A percentile compares a stretch with the other conserved stretches of the same genome.
These are phyloP conservation scores for Hondaea fermentalgiana DNA, from an alignment of 108 stramenopile species.

Conservation along the genomic window DNA sequence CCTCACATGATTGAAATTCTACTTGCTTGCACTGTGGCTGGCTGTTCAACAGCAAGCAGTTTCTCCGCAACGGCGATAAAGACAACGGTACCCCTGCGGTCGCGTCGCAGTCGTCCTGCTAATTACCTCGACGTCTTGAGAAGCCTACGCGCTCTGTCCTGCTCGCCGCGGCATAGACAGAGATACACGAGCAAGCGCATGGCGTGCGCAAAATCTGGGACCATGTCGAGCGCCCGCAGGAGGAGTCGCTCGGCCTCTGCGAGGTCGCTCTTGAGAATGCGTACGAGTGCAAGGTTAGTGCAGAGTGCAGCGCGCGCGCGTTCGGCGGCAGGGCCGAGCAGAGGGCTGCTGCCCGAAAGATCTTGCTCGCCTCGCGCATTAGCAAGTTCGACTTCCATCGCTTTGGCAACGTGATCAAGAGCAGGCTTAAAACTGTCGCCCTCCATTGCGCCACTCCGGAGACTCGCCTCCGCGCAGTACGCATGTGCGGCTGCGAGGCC, in stretches of 20 bases:
- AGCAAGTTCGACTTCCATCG: background rate
- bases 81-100: no score
- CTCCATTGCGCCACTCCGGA: background rate
- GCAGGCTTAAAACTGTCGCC: background rate
- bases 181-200: conserved; percentile 11
- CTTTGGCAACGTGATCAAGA: background rate
- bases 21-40: no score
- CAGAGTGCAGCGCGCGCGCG: background rate
- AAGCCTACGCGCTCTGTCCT: background rate
- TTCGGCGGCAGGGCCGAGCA: background rate
- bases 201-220: background rate
- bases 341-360: no score
- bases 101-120: no score
- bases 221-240: background rate
- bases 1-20: no score
- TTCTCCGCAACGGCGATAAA: no score
- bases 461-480: background rate
- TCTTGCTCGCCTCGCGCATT: background rate
- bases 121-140: background rate
- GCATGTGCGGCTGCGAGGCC: background rate
- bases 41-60: no score
- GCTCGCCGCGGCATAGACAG: background rate
- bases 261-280: background rate
- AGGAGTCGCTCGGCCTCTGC: background rate
- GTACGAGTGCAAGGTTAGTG: background rate